Percentiles rank a stretch among this genome's conserved stretches.
Evolutionary conservation across 176 grass and related monocot genomes (phyloP).

Genomic region (Pharus latifolius): DNA sequence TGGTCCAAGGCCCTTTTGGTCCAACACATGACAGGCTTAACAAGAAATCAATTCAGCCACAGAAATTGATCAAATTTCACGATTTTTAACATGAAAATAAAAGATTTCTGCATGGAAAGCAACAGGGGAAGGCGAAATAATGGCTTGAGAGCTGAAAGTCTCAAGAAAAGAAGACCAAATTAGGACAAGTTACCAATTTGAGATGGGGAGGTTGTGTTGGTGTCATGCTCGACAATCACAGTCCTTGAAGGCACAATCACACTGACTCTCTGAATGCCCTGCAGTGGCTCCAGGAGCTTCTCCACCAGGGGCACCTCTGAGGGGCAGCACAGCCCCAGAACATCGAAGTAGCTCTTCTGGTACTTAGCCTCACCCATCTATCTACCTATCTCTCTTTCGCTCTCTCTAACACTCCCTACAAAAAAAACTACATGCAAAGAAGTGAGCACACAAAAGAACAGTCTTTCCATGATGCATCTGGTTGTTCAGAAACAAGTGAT

Average conservation of each 20-base stretch:
- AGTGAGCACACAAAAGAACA: neutral
- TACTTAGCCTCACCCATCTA: slow-evolving; percentile 26
- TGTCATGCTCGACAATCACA: slow-evolving; percentile 86
- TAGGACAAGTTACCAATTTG: slow-evolving; percentile 53
- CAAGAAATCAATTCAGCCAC: neutral
- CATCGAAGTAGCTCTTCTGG: slow-evolving; percentile 96
- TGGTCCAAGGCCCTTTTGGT: neutral
- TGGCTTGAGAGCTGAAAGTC: neutral
- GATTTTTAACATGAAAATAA: neutral
- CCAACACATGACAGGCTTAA: neutral
- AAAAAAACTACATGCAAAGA: neutral
- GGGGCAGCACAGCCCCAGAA: slow-evolving; percentile 90
- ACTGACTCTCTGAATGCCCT: slow-evolving; percentile 53
- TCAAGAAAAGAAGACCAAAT: neutral
- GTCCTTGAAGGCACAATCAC: slow-evolving; percentile 85
- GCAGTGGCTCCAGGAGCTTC: slow-evolving; percentile 53
- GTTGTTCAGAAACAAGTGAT: no score
- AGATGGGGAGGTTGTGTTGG: slow-evolving; percentile 17
- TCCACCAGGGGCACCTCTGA: slow-evolving; percentile 79
- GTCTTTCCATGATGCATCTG: no score
- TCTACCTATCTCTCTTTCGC: neutral
- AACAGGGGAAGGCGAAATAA: neutral
- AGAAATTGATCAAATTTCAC: neutral
- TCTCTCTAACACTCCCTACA: neutral
- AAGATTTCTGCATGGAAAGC: neutral